Evolutionary conservation across 2,329 filamentous ascomycete genomes (phyloP).

Genomic region (Fusarium sp.): DNA sequence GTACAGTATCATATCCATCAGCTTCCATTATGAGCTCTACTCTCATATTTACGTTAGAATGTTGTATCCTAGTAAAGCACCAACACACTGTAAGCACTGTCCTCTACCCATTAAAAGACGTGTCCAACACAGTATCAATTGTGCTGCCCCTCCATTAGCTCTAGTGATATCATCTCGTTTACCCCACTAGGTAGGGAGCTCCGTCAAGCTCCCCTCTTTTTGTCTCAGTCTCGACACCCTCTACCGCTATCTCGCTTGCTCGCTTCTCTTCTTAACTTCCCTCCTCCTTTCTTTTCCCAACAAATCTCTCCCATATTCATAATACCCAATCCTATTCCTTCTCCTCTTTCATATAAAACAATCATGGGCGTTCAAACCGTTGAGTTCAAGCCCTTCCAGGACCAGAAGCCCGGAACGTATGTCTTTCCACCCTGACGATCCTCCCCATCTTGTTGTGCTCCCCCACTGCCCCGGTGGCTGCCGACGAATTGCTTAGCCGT

Average conservation of each 20-base stretch:
- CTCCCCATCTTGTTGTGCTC: constrained; percentile 9
- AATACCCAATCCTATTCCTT: constrained; percentile 2
- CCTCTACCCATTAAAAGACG: accelerated
- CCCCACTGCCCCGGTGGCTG: constrained; percentile 19
- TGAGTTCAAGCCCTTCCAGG: constrained; percentile 84
- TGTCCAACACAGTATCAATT: constrained; percentile 37
- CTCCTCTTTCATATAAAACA: constrained; percentile 9
- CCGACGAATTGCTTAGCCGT: not conserved
- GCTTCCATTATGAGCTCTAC: constrained; percentile 21
- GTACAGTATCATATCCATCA: not conserved
- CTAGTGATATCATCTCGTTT: constrained; percentile 45
- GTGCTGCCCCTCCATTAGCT: constrained; percentile 44
- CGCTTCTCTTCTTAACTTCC: constrained; percentile 16
- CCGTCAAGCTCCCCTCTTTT: constrained; percentile 46
- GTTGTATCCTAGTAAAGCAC: constrained; percentile 15
- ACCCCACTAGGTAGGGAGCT: constrained; percentile 44
- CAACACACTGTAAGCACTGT: constrained; percentile 27
- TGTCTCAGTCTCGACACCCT: constrained; percentile 27
- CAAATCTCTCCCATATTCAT: constrained; percentile 13
- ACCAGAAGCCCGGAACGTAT: constrained; percentile 99
- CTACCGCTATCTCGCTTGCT: constrained; percentile 19
- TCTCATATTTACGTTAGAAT: constrained; percentile 19
- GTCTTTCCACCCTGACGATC: constrained; percentile 56
- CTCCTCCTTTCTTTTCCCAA: constrained; percentile 28
- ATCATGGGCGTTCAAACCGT: constrained; percentile 81